phyloP scores from a whole-genome alignment of 306 rosid genomes.

The Carpinus fangiana region DNA sequence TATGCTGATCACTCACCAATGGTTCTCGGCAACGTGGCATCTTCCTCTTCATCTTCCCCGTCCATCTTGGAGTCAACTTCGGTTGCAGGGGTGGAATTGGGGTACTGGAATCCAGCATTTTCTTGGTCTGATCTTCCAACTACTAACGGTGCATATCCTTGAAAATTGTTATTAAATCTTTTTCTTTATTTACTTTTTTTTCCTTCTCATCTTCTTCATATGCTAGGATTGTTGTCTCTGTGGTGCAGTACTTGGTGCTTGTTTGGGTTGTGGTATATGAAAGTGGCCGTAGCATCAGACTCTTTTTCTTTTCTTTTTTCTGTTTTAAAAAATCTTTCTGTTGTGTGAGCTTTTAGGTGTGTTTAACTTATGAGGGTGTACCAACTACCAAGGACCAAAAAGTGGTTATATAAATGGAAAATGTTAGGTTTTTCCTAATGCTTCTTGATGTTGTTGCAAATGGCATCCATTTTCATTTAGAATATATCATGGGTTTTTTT shows the following conservation, averaged over 20 bases:
- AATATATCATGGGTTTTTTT: not conserved
- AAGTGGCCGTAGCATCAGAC: constrained; percentile 36
- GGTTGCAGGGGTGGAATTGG: constrained; percentile 58
- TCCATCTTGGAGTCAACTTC: constrained; percentile 67
- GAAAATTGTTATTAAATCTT: constrained; percentile 8
- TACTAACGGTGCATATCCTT: constrained; percentile 79
- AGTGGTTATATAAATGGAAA: constrained; percentile 28
- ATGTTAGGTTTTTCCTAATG: constrained; percentile 26
- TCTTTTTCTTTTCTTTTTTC: not conserved
- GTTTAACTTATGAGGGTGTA: constrained; percentile 40
- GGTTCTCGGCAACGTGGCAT: constrained; percentile 48
- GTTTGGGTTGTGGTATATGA: constrained; percentile 43
- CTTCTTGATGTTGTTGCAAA: constrained; percentile 18
- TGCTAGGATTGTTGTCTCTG: constrained; percentile 25
- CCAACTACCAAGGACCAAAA: constrained; percentile 33
- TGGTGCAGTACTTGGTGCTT: constrained; percentile 11
- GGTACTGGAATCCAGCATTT: constrained; percentile 79
- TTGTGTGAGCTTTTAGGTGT: constrained; percentile 47
- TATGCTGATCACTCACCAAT: constrained; percentile 43
- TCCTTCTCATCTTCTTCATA: not conserved
- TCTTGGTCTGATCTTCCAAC: constrained; percentile 86
- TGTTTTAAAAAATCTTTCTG: not conserved
- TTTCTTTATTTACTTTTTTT: not conserved
- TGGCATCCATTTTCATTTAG: not conserved
- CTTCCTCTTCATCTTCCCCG: constrained; percentile 39